Percentiles rank a stretch among this genome's conserved stretches.
Evolutionary conservation across 768 basidiomycete species (phyloP).

Genomic region (Russula lepida): DNA sequence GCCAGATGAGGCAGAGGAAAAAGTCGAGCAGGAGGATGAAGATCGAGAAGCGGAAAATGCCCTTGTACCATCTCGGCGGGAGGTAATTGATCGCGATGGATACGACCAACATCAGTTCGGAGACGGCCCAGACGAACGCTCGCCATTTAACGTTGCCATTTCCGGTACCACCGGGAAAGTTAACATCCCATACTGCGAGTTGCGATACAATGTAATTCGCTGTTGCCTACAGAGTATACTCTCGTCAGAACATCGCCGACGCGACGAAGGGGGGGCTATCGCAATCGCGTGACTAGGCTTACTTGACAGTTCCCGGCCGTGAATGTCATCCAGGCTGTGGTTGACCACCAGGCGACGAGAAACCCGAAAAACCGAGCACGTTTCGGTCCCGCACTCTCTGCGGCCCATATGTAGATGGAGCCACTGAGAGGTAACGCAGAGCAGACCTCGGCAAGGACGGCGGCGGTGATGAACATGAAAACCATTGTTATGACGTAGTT

Average conservation of each 20-base stretch:
- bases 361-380: constrained; percentile 83
- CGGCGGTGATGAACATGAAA: constrained; percentile 84
- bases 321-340: constrained; percentile 96
- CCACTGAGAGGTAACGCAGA: constrained; percentile 82
- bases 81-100: constrained; percentile 81
- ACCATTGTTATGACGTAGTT: constrained; percentile 75
- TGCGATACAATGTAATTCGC: constrained; percentile 88
- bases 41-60: constrained; percentile 69
- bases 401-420: constrained; percentile 93
- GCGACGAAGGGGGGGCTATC: background rate
- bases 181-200: constrained; percentile 66
- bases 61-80: constrained; percentile 65
- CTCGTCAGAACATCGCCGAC: background rate
- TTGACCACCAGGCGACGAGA: constrained; percentile 88
- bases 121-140: constrained; percentile 74
- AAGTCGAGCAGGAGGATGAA: constrained; percentile 78
- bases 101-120: constrained; percentile 61
- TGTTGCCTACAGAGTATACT: constrained; percentile 52
- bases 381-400: constrained; percentile 84
- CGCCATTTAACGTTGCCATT: constrained; percentile 77
- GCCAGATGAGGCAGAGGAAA: constrained; percentile 81
- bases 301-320: constrained; percentile 84
- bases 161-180: constrained; percentile 73
- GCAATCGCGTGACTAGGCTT: constrained; percentile 21
- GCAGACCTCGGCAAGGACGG: constrained; percentile 83